phyloP scores from a whole-genome alignment of 2,329 filamentous ascomycete genomes.

The Zymoseptoria tritici region DNA sequence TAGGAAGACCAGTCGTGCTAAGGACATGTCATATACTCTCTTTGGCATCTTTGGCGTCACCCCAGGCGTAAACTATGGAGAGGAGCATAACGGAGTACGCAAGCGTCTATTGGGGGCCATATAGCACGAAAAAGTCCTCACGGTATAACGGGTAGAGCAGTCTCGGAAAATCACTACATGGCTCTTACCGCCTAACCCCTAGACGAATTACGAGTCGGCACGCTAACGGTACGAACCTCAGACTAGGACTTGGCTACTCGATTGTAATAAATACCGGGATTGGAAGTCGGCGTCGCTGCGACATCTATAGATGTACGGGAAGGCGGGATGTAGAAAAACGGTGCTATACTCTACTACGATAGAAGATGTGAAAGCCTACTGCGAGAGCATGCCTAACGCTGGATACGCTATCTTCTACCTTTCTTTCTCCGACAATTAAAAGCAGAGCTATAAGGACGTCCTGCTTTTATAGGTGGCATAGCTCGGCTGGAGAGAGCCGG shows the following conservation, averaged over 20 bases:
- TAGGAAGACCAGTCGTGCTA: slow-evolving; percentile 1
- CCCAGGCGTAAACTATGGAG: slow-evolving; percentile 4
- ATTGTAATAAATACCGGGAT: not conserved
- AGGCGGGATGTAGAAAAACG: slow-evolving; percentile 20
- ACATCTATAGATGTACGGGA: slow-evolving; percentile 15
- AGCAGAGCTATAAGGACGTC: slow-evolving; percentile 14
- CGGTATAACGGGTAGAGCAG: not conserved
- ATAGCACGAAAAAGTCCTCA: not conserved
- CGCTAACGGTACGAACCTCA: slow-evolving; percentile 4
- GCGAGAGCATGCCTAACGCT: not conserved
- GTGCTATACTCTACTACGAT: slow-evolving; percentile 18
- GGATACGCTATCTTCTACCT: slow-evolving; percentile 18
- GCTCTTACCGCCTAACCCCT: slow-evolving; percentile 10
- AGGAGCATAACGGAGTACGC: not conserved
- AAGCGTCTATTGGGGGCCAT: slow-evolving; percentile 1
- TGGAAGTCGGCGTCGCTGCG: slow-evolving; percentile 4
- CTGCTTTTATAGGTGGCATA: slow-evolving; percentile 16
- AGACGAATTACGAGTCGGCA: slow-evolving; percentile 9
- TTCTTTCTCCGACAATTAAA: slow-evolving; percentile 19
- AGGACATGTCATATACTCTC: slow-evolving; percentile 7
- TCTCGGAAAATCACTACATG: slow-evolving; percentile 1
- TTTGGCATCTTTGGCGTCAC: slow-evolving; percentile 4
- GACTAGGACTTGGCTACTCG: slow-evolving; percentile 8
- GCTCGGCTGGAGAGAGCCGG: slow-evolving; percentile 15
- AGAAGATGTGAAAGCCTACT: slow-evolving; percentile 13